Conservation (phyloP, 139 green algal genomes). For the Gonium pectorale region DNA sequence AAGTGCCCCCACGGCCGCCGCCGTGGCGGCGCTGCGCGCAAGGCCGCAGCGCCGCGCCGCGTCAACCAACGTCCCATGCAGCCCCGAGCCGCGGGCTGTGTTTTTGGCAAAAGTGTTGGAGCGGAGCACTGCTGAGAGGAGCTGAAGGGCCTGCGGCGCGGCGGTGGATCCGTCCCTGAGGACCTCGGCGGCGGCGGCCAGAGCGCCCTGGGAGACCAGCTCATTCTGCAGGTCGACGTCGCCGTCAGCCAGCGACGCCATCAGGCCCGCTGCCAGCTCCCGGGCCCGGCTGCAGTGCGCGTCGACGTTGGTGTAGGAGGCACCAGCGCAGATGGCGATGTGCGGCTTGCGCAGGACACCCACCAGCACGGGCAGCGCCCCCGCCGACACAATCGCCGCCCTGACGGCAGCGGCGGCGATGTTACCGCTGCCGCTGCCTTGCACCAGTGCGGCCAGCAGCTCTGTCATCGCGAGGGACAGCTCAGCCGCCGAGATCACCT, state of each 20-base stretch:
- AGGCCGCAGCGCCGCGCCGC: slow-evolving; percentile 13
- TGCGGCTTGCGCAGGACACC: slow-evolving; percentile 19
- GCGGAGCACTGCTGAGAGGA: slow-evolving; percentile 46
- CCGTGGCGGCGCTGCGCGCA: background rate
- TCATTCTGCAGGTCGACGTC: slow-evolving; percentile 62
- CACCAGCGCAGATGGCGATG: background rate
- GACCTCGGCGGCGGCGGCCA: slow-evolving; percentile 5
- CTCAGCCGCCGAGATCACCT: background rate
- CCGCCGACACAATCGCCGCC: background rate
- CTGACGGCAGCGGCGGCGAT: slow-evolving; percentile 29
- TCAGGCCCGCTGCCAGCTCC: slow-evolving; percentile 9
- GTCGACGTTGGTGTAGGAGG: background rate
- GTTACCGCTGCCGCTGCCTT: too few relatives aligned
- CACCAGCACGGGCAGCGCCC: slow-evolving; percentile 44
- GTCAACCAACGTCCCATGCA: slow-evolving; percentile 39
- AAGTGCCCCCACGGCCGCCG: slow-evolving; percentile 25
- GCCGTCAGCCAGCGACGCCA: slow-evolving; percentile 29
- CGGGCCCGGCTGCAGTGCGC: background rate
- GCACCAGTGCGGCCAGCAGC: slow-evolving; percentile 39
- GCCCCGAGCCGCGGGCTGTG: slow-evolving; percentile 33
- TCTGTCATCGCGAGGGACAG: background rate
- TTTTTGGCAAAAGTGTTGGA: slow-evolving; percentile 72
- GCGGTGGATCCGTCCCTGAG: background rate
- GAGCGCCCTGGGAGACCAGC: slow-evolving; percentile 56
- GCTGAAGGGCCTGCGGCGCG: slow-evolving; percentile 12